These are phyloP conservation scores for Spathaspora jeffriesii DNA, from an alignment of 1,139 yeast species.

Conservation along the genomic window DNA sequence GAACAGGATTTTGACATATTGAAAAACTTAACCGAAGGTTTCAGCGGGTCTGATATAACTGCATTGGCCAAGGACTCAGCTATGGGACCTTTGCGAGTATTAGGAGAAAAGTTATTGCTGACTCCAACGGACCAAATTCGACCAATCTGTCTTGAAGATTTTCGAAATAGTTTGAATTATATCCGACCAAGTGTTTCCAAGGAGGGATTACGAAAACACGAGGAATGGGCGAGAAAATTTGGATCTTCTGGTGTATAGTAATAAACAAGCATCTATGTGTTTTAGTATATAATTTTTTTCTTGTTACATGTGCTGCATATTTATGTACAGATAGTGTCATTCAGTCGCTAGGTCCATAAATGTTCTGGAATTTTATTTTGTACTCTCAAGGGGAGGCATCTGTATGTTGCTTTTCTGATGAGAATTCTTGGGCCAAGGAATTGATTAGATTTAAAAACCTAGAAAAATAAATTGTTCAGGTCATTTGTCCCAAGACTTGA, in stretches of 20 bases:
- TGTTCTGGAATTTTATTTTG: not conserved
- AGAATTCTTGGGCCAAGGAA: not conserved
- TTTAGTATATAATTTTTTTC: not conserved
- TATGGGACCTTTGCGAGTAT: constrained; percentile 92
- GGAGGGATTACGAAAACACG: constrained; percentile 77
- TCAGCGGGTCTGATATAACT: constrained; percentile 92
- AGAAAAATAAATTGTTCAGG: not conserved
- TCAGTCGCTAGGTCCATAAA: not conserved
- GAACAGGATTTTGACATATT: constrained; percentile 64
- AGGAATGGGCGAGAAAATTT: constrained; percentile 86
- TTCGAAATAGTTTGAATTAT: constrained; percentile 72
- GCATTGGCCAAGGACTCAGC: constrained; percentile 98
- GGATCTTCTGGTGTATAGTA: constrained; percentile 86
- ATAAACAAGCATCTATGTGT: not conserved
- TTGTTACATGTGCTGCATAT: no score
- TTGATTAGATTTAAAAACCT: not conserved
- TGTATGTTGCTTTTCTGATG: not conserved
- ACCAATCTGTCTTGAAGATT: constrained; percentile 76
- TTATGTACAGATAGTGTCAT: no score
- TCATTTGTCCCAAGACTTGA: not conserved
- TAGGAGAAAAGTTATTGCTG: constrained; percentile 83
- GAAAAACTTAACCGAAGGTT: constrained; percentile 70
- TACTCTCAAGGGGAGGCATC: not conserved
- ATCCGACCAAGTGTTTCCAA: constrained; percentile 91
- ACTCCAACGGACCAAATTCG: constrained; percentile 88